Conservation (phyloP, 345 rosid species). For the Salix caprea region DNA sequence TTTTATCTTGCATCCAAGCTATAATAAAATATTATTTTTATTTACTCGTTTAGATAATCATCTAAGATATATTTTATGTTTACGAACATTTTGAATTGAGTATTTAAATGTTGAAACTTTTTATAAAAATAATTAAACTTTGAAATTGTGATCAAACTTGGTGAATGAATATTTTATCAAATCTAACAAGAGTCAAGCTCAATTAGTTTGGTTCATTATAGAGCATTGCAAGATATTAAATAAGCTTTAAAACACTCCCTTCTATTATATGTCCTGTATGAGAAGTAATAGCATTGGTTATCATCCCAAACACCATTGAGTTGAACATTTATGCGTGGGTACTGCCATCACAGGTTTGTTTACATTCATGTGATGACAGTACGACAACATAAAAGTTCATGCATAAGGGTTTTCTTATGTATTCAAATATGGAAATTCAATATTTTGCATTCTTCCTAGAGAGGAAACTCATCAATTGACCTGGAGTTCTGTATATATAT, state of each 20-base stretch:
- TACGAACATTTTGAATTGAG: background rate
- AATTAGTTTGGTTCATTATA: background rate
- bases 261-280: background rate
- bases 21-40: background rate
- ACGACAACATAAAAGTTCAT: background rate
- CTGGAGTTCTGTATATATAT: background rate
- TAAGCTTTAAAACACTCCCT: background rate
- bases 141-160: background rate
- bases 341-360: background rate
- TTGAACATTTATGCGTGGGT: background rate
- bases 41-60: background rate
- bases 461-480: conserved; percentile 4
- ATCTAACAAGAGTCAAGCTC: background rate
- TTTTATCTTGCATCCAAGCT: background rate
- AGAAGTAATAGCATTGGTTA: background rate
- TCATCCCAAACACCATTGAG: background rate
- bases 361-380: background rate
- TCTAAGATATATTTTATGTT: background rate
- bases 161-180: background rate
- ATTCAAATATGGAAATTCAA: background rate
- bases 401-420: background rate
- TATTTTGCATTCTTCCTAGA: background rate
- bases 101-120: background rate
- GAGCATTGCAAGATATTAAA: background rate
- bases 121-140: background rate